phyloP scores from a whole-genome alignment of 805 yeast species.

The Lachancea quebecensis region DNA sequence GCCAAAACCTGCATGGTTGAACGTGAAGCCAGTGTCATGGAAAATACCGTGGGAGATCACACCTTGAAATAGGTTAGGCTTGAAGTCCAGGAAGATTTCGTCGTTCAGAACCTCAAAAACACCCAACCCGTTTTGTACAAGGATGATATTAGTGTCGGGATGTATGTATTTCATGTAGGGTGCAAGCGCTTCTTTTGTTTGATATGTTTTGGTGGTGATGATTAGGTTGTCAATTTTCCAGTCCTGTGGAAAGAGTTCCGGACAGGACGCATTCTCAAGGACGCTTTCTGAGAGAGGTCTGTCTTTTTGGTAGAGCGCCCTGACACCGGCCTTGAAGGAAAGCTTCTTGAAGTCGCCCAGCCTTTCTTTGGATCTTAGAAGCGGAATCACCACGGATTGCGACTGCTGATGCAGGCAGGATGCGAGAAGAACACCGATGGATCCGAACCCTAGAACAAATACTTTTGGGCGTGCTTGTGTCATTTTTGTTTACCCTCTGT shows the following conservation, averaged over 20 bases:
- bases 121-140: constrained; percentile 91
- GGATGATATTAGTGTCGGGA: constrained; percentile 50
- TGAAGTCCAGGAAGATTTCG: constrained; percentile 45
- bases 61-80: constrained; percentile 68
- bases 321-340: constrained; percentile 20
- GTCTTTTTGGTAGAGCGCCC: constrained; percentile 16
- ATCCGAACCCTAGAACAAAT: constrained; percentile 30
- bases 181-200: constrained; percentile 55
- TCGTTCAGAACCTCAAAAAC: constrained; percentile 50
- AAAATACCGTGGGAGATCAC: constrained; percentile 81
- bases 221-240: constrained; percentile 48
- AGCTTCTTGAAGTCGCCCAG: constrained; percentile 18
- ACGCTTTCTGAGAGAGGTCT: constrained; percentile 9
- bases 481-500: constrained; percentile 7
- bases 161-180: constrained; percentile 47
- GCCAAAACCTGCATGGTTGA: constrained; percentile 69
- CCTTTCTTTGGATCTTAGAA: constrained; percentile 26
- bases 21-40: constrained; percentile 39
- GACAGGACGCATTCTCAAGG: constrained; percentile 11
- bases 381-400: constrained; percentile 23
- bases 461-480: constrained; percentile 18
- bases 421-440: constrained; percentile 31
- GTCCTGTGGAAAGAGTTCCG: constrained; percentile 19
- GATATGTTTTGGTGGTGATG: constrained; percentile 74
- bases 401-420: constrained; percentile 22